phyloP scores from a whole-genome alignment of 2,329 filamentous ascomycete genomes.

The Conoideocrella luteorostrata region DNA sequence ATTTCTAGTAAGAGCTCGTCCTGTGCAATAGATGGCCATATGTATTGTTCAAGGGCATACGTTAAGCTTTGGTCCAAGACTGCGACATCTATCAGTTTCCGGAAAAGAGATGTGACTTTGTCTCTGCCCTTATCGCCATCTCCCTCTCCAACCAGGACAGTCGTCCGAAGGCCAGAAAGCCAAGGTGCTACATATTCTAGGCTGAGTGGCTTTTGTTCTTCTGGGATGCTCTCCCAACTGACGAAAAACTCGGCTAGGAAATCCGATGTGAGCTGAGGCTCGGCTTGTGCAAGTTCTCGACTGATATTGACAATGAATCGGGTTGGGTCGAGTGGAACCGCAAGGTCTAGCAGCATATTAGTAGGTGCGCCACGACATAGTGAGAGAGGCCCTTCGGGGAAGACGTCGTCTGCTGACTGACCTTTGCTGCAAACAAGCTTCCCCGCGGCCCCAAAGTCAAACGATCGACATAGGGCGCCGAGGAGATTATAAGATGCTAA shows the following conservation, averaged over 20 bases:
- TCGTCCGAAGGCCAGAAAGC: constrained; percentile 55
- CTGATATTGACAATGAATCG: constrained; percentile 61
- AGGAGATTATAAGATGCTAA: constrained; percentile 62
- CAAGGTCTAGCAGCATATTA: constrained; percentile 41
- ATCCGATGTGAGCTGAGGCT: constrained; percentile 61
- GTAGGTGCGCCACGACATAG: too few relatives aligned
- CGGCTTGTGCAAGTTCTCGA: constrained; percentile 53
- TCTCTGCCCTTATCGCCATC: constrained; percentile 62
- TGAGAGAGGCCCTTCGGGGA: too few relatives aligned
- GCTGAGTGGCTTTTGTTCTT: constrained; percentile 60
- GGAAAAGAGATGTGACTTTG: constrained; percentile 56
- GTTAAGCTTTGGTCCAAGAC: constrained; percentile 53
- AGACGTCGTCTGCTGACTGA: too few relatives aligned
- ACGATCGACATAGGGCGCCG: constrained; percentile 59
- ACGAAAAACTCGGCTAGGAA: constrained; percentile 70
- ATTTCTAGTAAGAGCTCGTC: constrained; percentile 62
- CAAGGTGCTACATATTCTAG: constrained; percentile 66
- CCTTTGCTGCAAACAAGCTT: constrained; percentile 57
- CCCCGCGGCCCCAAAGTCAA: constrained; percentile 58
- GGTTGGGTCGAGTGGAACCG: constrained; percentile 56
- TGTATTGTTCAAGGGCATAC: constrained; percentile 56
- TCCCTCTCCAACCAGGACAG: constrained; percentile 49
- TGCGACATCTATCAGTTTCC: constrained; percentile 61
- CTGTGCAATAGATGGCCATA: constrained; percentile 58
- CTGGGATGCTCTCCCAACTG: constrained; percentile 63